phyloP scores from a whole-genome alignment of 495 filamentous ascomycete species.

The Aspergillus kassunensis region DNA sequence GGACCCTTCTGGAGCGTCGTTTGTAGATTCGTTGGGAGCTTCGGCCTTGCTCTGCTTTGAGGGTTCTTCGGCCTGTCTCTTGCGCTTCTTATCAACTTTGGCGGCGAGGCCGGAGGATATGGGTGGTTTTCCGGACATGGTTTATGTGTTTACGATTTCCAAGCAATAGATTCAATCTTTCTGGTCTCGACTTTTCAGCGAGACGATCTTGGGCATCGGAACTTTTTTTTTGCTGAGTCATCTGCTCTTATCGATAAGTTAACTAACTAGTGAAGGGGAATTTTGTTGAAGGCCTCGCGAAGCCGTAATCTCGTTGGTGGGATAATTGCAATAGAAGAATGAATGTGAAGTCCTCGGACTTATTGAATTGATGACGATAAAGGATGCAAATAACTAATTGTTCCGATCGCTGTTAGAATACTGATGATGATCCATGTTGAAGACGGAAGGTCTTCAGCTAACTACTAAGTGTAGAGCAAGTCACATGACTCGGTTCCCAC shows the following conservation, averaged over 20 bases:
- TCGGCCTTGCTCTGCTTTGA: conserved; percentile 30
- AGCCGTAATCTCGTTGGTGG: too few species aligned
- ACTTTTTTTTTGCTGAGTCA: conserved; percentile 28
- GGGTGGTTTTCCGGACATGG: conserved; percentile 17
- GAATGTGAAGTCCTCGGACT: too few species aligned
- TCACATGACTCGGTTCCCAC: too few species aligned
- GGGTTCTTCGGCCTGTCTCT: conserved; percentile 46
- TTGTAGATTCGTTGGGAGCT: conserved; percentile 22
- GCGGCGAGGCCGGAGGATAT: conserved; percentile 26
- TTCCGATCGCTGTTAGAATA: too few species aligned
- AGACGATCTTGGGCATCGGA: neutral
- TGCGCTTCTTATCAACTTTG: conserved; percentile 49
- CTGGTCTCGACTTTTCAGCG: neutral
- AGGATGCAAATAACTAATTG: too few species aligned
- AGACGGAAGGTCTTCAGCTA: too few species aligned
- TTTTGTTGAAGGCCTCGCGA: conserved; percentile 22
- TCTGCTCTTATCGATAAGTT: conserved; percentile 35
- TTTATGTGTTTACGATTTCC: neutral
- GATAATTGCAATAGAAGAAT: too few species aligned
- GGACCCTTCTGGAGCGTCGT: conserved; percentile 22
- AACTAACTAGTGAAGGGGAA: too few species aligned
- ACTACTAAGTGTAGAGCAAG: too few species aligned
- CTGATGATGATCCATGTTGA: too few species aligned
- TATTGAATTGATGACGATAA: too few species aligned
- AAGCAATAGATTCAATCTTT: neutral